Base-by-base conservation (phyloP, 257 asterid species). In the Solanum medicagineum region DNA sequence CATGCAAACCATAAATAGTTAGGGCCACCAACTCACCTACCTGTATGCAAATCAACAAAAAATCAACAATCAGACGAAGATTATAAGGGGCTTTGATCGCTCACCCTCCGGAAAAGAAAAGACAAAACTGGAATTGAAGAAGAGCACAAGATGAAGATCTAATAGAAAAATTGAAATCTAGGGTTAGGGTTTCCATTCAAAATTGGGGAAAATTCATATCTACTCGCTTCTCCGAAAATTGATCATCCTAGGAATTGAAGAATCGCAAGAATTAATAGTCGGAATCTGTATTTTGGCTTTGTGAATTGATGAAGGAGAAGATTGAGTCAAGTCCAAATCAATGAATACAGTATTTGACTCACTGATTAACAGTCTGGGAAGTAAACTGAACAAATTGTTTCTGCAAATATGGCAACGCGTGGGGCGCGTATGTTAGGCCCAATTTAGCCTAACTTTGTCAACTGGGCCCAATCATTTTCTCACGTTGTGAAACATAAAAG, bases 161-260 rank as follows among this genome's bases (percentile, higher is more conserved):
- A 86, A 59, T 77, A 19, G 54, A 51, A 87, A 83, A 36, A 84
- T 89, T 90, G 81, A 89, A 89, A 92, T 86, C 73, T 87, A 85
- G 87, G 88, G 91, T 87, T 94, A 92, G 94, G 94, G 92, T 92
- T 89, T 91, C 92, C 90, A 89, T 91, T 90, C 85, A 80, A 84
- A 70, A 54, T 84, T 91, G 84, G 88, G 95, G 92, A 86, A 87
- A 87, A 47, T 88, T 92, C 96, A 91, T 90, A 84, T 85, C 85
- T 87, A 66, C 85, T 88, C 92, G 74, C 68, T 84, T 80, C 47
- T 88, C 80, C 53, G 70, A 69, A 71, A 92, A 90, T 91, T 81
- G 88, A 88, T 86, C 88, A 84, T 86, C 79, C 45, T 85, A 88
- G 84, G 16, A 88, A 81, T 83, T 60, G 15, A n/a, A 82, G 57